Base-by-base conservation (phyloP, 2,329 filamentous ascomycete species). In the Botrytis hyacinthi region DNA sequence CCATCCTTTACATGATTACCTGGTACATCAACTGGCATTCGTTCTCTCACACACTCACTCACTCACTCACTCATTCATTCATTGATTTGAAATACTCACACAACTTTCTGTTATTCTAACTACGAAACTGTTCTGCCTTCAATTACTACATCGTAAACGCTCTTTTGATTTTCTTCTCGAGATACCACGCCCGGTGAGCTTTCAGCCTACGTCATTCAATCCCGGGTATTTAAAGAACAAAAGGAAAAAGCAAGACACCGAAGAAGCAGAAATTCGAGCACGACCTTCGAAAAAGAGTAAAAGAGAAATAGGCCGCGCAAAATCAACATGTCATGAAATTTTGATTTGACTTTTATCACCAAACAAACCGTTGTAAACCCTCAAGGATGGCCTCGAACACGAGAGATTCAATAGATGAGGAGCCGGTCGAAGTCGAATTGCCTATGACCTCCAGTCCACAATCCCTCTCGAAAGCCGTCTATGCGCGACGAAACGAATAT, bases 401-500 rank as follows among this genome's bases (percentile, higher is more conserved):
- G 44, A 76, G 76, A 59, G 72, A 62, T 26, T 79, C 77, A 9
- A 66, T 72, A 22, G 61, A 67, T 40, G 70, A 72, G 40, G 61
- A 59, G 7, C 70, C 42, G 22, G 29, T 65, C 46, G 72, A 74
- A 42, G 59, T 73, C 37, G 72, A 77, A 35, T 59, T 66, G 66
- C 73, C 75, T 14, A 65, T 70, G 44, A 77, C 76, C n/a, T 80
- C 85, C 22, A 85, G 84, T 54, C 88, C 87, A 1, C 85, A 87
- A 71, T 90, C 89, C 5, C 86, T 92, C n/a, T 88, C 88, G 63
- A 85, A 85, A 75, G 88, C 89, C 44, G 85, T 98, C 57, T 88
- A 91, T 80, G 90, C 92, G 57, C 89, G 96, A 71, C 89, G 91
- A 79, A 84, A 88, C 67, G 95, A 98, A 81, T 99, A 95, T 81